Evolutionary conservation across 176 grass and related monocot species (phyloP).

Genomic region (Rhipidocladum racemiflorum): DNA sequence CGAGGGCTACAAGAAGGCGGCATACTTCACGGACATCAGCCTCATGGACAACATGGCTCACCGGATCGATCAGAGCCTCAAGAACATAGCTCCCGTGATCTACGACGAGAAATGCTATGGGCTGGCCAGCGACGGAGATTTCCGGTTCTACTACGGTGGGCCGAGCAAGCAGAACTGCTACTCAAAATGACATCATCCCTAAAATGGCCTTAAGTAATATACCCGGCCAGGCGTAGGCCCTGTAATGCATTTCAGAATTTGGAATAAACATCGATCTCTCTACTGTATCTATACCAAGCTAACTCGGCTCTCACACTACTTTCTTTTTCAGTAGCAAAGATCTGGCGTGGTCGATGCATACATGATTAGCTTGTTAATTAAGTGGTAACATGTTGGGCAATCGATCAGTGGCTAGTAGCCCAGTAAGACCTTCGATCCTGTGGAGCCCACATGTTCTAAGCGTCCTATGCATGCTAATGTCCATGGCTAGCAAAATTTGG

Average conservation of each 20-base stretch:
- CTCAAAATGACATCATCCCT: neutral
- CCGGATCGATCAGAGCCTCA: neutral
- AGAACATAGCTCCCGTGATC: neutral
- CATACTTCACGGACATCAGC: conserved; percentile 3
- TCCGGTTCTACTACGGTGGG: neutral
- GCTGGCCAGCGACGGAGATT: neutral
- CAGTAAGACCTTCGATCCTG: neutral
- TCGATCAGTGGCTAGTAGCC: neutral
- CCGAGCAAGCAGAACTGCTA: neutral
- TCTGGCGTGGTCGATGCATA: neutral
- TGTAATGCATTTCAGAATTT: too few species aligned
- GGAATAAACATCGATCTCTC: too few species aligned
- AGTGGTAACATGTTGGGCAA: neutral
- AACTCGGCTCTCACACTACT: too few species aligned
- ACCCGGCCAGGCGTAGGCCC: too few species aligned
- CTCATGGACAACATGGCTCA: neutral
- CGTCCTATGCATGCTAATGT: neutral
- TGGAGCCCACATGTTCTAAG: neutral
- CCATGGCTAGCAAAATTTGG: too few species aligned
- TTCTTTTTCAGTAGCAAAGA: too few species aligned
- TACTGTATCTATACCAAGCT: too few species aligned
- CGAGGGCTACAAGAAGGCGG: neutral
- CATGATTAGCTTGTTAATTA: neutral
- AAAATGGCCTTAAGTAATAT: too few species aligned
- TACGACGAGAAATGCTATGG: neutral